A percentile compares a stretch with the other conserved stretches of the same genome.
phyloP scores from a whole-genome alignment of 2,329 filamentous ascomycete genomes.

The Trichoderma sp. region DNA sequence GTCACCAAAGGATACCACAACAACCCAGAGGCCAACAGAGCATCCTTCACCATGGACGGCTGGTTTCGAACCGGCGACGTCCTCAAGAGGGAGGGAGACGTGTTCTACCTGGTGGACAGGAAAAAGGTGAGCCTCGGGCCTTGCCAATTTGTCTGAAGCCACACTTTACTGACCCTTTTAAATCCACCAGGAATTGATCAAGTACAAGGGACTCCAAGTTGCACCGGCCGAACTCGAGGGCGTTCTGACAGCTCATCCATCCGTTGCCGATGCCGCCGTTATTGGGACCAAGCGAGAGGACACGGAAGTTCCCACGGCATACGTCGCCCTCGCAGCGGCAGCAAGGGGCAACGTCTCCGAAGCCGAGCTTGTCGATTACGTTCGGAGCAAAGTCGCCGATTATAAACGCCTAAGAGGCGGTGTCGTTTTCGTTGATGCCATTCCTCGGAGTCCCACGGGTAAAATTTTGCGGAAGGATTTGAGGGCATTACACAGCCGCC shows the following conservation, averaged over 20 bases:
- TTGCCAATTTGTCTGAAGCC: neutral
- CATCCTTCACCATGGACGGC: slow-evolving; percentile 54
- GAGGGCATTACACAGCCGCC: slow-evolving; percentile 39
- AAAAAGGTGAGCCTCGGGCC: slow-evolving; percentile 57
- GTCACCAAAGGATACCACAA: slow-evolving; percentile 72
- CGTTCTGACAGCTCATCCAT: slow-evolving; percentile 45
- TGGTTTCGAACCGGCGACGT: slow-evolving; percentile 85
- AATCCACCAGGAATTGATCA: slow-evolving; percentile 55
- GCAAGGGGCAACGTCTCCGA: slow-evolving; percentile 35
- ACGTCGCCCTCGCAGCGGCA: slow-evolving; percentile 37
- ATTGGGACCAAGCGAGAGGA: slow-evolving; percentile 55
- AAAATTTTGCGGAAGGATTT: slow-evolving; percentile 50
- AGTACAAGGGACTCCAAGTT: slow-evolving; percentile 65
- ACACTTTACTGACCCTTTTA: neutral
- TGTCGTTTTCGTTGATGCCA: slow-evolving; percentile 63
- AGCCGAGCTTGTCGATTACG: slow-evolving; percentile 35
- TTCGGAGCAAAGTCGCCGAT: slow-evolving; percentile 43
- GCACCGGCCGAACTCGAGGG: slow-evolving; percentile 66
- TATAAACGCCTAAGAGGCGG: slow-evolving; percentile 72
- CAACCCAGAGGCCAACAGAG: slow-evolving; percentile 65
- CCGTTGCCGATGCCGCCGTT: slow-evolving; percentile 61
- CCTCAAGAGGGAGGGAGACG: slow-evolving; percentile 68
- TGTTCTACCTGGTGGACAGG: slow-evolving; percentile 79
- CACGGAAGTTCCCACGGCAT: slow-evolving; percentile 54
- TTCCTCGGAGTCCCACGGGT: slow-evolving; percentile 66